Evolutionary conservation across 768 basidiomycete genomes (phyloP), one percentile per base, ranked within the genome.

Genomic region (Boletus sp.): DNA sequence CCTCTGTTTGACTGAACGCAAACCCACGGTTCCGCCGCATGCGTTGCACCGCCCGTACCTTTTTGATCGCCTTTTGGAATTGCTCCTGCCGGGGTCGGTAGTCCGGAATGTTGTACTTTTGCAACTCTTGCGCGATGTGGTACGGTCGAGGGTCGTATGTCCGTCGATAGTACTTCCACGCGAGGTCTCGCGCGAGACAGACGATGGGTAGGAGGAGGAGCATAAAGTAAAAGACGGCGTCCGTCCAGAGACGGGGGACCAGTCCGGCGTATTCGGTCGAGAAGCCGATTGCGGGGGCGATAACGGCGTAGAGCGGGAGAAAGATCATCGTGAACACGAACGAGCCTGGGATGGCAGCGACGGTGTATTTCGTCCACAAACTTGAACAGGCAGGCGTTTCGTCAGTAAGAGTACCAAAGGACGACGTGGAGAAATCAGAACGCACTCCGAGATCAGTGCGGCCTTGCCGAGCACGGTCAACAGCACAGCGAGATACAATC

Each of bases 1-100:
- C 89, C 72, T 98, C 95, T 3, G 94, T 97, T 72, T 98, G 95
- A 70, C 90, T 93, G 77, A 99, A 99, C 5, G 97, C 97, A 69
- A 98, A 99, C 4, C 97, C 97, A 45, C 97, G 85, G 58, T 93
- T 97, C 53, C 92, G 81, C 14, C 97, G 87, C 90, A 98, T 93
- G 33, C 97, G 85, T 68, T 99, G 97, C 2, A 94, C 91, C 0
- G 97, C 97, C n/a, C 97, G 85, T 13, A 99, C 97, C 71, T 99
- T 99, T 74, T 98, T 98, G 80, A 99, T 99, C 15, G 97, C 97
- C 70, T 98, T 97, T 72, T 98, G 94, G 75, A 97, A 97, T 88
- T 98, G 97, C 72, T 97, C 97, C 72, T 98, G 96, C 53, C 97
- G 80, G 3, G 97, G 97, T 39, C 97, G 80, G 69, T 98, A 99